phyloP scores from a whole-genome alignment of 2,329 filamentous ascomycete genomes.

The Diaporthe nobilis region DNA sequence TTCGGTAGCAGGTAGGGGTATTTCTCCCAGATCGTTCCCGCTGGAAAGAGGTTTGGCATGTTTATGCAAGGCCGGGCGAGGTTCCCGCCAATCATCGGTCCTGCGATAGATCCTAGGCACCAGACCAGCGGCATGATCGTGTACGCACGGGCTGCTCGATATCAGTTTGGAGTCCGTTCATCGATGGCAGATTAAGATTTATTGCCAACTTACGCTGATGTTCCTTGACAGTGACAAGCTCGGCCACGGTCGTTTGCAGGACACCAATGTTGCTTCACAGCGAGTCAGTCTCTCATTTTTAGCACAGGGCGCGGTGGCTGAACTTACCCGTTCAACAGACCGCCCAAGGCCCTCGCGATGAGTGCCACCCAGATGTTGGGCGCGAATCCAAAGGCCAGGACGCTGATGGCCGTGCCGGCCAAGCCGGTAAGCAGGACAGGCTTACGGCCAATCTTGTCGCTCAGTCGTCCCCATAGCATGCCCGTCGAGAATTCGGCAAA shows the following conservation, averaged over 20 bases:
- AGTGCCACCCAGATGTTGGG: constrained; percentile 86
- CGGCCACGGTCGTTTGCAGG: constrained; percentile 93
- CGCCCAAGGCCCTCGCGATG: constrained; percentile 88
- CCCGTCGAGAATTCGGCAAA: constrained; percentile 95
- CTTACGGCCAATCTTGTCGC: constrained; percentile 92
- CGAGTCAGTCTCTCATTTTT: constrained; percentile 35
- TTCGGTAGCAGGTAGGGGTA: constrained; percentile 95
- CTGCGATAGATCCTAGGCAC: constrained; percentile 96
- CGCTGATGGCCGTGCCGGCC: constrained; percentile 91
- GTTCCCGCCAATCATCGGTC: constrained; percentile 90
- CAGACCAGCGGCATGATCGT: constrained; percentile 98
- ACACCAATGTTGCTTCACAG: constrained; percentile 87
- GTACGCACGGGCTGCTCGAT: constrained; percentile 82
- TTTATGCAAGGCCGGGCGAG: constrained; percentile 88
- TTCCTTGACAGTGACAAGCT: constrained; percentile 92
- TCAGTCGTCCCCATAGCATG: constrained; percentile 92
- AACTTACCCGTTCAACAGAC: constrained; percentile 89
- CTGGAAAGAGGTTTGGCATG: constrained; percentile 81
- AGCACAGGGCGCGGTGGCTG: constrained; percentile 4
- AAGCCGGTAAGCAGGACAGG: constrained; percentile 92
- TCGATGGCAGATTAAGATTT: constrained; percentile 15
- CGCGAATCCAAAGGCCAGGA: constrained; percentile 92
- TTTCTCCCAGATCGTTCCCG: constrained; percentile 83
- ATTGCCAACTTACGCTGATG: constrained; percentile 80
- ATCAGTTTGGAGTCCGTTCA: constrained; percentile 37